Conservation (phyloP, 1,284 basidiomycete species). For the Ceratobasidium theobromae region DNA sequence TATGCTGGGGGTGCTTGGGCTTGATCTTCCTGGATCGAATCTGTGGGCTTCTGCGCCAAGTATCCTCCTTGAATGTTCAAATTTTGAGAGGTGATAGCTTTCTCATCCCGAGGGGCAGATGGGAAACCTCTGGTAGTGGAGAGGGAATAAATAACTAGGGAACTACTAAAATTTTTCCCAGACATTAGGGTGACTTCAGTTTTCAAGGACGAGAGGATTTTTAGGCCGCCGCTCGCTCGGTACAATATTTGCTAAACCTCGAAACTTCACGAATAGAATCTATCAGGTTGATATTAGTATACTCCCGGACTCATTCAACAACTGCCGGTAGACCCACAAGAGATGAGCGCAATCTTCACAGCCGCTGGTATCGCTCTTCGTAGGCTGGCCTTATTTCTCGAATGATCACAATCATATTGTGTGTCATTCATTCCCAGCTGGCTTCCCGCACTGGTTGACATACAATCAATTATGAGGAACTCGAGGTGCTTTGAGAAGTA, state of each 20-base stretch:
- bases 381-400: constrained; percentile 3
- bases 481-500: constrained; percentile 16
- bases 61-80: background rate
- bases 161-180: too few relatives aligned
- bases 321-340: background rate
- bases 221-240: background rate
- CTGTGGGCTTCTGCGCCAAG: background rate
- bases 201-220: constrained; percentile 42
- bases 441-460: background rate
- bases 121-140: too few relatives aligned
- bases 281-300: background rate
- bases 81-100: background rate
- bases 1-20: background rate
- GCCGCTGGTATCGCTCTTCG: background rate
- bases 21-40: background rate
- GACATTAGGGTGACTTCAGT: constrained; percentile 50
- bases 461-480: background rate
- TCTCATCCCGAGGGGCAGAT: background rate
- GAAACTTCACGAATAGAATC: background rate
- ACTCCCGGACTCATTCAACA: background rate
- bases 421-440: background rate
- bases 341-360: background rate
- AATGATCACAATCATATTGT: background rate
- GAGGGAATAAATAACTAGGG: too few relatives aligned
- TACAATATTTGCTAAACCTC: constrained; percentile 9